Percentiles rank a stretch among this genome's conserved stretches.
These are phyloP conservation scores for Elongisporangium anandrum DNA, from an alignment of 352 stramenopile genomes.

Conservation along the genomic window DNA sequence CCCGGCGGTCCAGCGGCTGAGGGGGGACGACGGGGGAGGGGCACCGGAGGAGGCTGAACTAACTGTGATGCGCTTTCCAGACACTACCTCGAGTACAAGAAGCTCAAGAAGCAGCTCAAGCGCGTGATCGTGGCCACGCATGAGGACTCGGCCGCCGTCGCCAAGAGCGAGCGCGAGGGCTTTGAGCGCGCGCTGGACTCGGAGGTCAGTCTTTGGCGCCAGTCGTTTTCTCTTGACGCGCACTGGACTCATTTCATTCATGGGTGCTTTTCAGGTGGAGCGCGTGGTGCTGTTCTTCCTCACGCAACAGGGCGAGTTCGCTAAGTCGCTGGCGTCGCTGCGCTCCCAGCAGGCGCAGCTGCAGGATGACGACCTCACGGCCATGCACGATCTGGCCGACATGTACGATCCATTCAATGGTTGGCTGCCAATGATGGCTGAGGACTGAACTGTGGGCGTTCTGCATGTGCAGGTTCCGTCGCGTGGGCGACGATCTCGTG, in stretches of 20 bases:
- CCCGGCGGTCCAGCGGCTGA: background rate
- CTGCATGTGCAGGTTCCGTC: conserved; percentile 26
- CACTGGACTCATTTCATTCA: background rate
- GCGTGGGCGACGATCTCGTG: conserved; percentile 77
- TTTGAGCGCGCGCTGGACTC: conserved; percentile 77
- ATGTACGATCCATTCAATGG: conserved; percentile 14
- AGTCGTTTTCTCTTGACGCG: background rate
- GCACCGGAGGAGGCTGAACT: background rate
- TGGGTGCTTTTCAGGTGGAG: conserved; percentile 28
- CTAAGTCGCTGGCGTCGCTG: conserved; percentile 50
- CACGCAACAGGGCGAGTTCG: conserved; percentile 80
- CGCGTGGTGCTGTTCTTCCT: conserved; percentile 85
- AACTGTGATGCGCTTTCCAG: conserved; percentile 13
- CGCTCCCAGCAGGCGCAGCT: conserved; percentile 45
- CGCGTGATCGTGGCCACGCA: conserved; percentile 47
- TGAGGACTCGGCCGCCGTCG: conserved; percentile 19
- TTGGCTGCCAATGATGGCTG: background rate
- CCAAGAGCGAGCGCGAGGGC: conserved; percentile 42
- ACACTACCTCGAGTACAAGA: conserved; percentile 90
- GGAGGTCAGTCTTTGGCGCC: conserved; percentile 24
- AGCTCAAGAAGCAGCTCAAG: conserved; percentile 87
- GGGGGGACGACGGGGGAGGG: background rate
- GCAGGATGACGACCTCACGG: conserved; percentile 37
- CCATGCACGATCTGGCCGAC: conserved; percentile 68
- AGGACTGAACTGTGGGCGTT: background rate